A percentile compares a stretch with the other conserved stretches of the same genome.
Evolutionary conservation across 2,329 filamentous ascomycete genomes (phyloP).

Genomic region (Didymellaceae sp.): DNA sequence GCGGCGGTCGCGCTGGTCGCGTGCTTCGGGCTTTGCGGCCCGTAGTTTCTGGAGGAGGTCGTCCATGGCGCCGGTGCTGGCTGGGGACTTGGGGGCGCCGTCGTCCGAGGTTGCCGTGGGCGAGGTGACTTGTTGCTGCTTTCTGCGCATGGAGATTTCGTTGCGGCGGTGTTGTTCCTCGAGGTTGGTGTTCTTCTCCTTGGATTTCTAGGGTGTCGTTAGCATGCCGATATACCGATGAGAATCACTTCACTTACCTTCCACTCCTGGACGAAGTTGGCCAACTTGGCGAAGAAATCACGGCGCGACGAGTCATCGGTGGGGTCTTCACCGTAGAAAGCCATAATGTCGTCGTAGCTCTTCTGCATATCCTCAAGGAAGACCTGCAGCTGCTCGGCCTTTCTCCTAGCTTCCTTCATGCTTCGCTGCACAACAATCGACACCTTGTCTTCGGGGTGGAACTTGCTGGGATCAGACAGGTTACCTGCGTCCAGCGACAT

Average conservation of each 20-base stretch:
- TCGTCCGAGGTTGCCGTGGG: conserved; percentile 60
- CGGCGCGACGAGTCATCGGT: conserved; percentile 89
- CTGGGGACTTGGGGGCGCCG: conserved; percentile 61
- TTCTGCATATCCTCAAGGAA: conserved; percentile 93
- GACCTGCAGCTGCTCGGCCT: conserved; percentile 93
- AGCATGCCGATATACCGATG: not conserved
- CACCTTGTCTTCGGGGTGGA: conserved; percentile 96
- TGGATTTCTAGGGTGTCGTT: conserved; percentile 69
- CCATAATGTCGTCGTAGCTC: conserved; percentile 93
- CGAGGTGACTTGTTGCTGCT: conserved; percentile 57
- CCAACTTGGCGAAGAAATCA: conserved; percentile 95
- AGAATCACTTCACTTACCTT: conserved; percentile 65
- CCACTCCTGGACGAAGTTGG: conserved; percentile 89
- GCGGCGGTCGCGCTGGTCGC: conserved; percentile 87
- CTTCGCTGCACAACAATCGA: conserved; percentile 86
- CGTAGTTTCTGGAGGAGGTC: conserved; percentile 92
- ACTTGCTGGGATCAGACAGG: conserved; percentile 93
- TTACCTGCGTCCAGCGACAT: conserved; percentile 91
- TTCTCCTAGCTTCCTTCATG: conserved; percentile 96
- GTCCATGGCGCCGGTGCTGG: conserved; percentile 92
- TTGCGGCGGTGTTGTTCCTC: conserved; percentile 86
- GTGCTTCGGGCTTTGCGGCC: conserved; percentile 86
- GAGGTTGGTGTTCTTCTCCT: conserved; percentile 84
- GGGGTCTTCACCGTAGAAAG: conserved; percentile 94
- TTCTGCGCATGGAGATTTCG: conserved; percentile 91